These are phyloP conservation scores for Iodosphaeria phyllophila DNA, from an alignment of 2,329 filamentous ascomycete genomes.

Conservation along the genomic window DNA sequence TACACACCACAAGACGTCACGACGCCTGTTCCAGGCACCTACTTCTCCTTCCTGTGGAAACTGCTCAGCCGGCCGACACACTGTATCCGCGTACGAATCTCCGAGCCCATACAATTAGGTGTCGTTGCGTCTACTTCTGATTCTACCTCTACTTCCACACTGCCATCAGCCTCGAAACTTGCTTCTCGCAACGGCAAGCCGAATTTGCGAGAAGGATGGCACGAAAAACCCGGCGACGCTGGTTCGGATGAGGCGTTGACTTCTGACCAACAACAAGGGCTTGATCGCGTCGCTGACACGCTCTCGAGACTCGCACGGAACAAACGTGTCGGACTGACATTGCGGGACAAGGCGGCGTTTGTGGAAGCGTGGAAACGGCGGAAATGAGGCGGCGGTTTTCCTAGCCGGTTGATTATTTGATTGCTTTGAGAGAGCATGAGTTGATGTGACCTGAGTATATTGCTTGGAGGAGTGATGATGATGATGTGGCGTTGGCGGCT, in stretches of 20 bases:
- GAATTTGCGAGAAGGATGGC: slow-evolving; percentile 10
- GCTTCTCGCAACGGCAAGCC: slow-evolving; percentile 9
- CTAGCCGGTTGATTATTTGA: too few relatives aligned
- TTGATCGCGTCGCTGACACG: slow-evolving; percentile 70
- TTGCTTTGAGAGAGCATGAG: too few relatives aligned
- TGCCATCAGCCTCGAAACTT: slow-evolving; percentile 7
- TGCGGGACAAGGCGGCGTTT: slow-evolving; percentile 70
- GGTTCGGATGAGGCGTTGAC: too few relatives aligned
- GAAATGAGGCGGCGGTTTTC: slow-evolving; percentile 8
- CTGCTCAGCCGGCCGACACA: slow-evolving; percentile 72
- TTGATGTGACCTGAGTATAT: too few relatives aligned
- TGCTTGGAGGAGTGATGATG: too few relatives aligned
- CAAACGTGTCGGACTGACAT: slow-evolving; percentile 70
- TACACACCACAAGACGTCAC: slow-evolving; percentile 84
- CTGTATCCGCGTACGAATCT: slow-evolving; percentile 78
- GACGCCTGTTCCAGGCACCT: slow-evolving; percentile 65
- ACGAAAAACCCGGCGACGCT: slow-evolving; percentile 16
- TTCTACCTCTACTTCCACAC: not conserved
- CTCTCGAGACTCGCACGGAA: slow-evolving; percentile 75
- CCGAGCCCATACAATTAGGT: too few relatives aligned
- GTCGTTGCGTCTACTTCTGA: slow-evolving; percentile 41
- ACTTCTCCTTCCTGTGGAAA: slow-evolving; percentile 63
- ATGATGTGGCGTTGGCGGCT: too few relatives aligned
- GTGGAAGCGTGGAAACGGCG: slow-evolving; percentile 43
- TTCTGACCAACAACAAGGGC: slow-evolving; percentile 44